Base-by-base conservation (phyloP, 2,329 filamentous ascomycete genomes). In the Arthrobotrys pseudoclavata region DNA sequence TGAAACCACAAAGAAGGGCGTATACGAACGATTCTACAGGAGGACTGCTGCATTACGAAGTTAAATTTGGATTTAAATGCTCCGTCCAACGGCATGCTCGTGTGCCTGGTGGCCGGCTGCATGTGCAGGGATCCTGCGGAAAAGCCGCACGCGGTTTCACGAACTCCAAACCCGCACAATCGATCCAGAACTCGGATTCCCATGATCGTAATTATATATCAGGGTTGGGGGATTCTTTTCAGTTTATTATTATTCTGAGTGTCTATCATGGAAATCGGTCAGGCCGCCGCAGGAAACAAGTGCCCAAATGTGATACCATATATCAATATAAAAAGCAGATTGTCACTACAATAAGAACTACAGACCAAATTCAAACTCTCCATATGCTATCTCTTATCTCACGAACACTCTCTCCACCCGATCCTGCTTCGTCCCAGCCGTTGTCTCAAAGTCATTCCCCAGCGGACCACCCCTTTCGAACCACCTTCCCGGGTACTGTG, bases 121-220 rank as follows among this genome's bases (percentile, higher is more conserved):
- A 68, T 12, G 62, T 75, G 62, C 69, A 75, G 69, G 62, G 69
- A 68, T 75, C 42, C 57, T n/a, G 57, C 53, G 34, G 34, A 34
- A 47, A 53, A 6, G 52, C 66, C 61, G 66, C 45, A 34, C 53
- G 34, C 66, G 26, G 66, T 60, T 69, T 31, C 63, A 40, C 34
- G 31, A 24, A 10, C 6, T 37, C 20, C 47, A 53, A 53, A n/a
- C n/a, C 9, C 9, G 5, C 7, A 34, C 31, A 34, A 34, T n/a
- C 20, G 13, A 10, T 26, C 18, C 40, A 31, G 9, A 13, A 40
- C 5, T 37, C 34, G 34, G 10, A 2, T 4, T 37, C 34, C 7
- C 26, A 29, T 29, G 26, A 29, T 29, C 26, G 12, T 34, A 34
- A n/a, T n/a, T n/a, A n/a, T n/a, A n/a, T n/a, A n/a, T n/a, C n/a